Base-by-base conservation (phyloP, 2,329 filamentous ascomycete species). In the Fusarium pseudograminearum region DNA sequence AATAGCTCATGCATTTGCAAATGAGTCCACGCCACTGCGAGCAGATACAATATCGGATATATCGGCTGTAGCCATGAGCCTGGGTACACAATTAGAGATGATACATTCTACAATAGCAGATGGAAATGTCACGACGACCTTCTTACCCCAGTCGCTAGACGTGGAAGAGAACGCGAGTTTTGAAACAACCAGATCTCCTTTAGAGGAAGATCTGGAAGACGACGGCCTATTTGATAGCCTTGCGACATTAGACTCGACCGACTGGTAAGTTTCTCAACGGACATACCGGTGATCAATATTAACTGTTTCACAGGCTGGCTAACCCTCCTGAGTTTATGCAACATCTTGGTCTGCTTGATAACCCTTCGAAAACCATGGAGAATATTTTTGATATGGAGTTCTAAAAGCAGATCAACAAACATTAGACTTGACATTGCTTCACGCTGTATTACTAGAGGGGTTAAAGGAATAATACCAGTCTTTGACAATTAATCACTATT, bases 311-410 rank as follows among this genome's bases (percentile, higher is more conserved):
- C 20, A 63, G 60, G 57, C 16, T 62, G 15, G 60, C 60, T 0
- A 63, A 63, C 9, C 60, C 60, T 11, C 48, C 57, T 12, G 57
- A 63, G 16, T 63, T 63, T 14, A 63, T 63, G 57, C 57, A 62
- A 18, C 60, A 63, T 4, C 57, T 63, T 11, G 60, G 60, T 6
- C 22, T 62, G 6, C 57, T 63, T 7, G 60, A 63, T 1, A 45
- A 62, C 7, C 20, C 41, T 1, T 30, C 60, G 1, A 28, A 3
- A 2, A 34, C 31, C 9, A 14, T 63, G 3, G 60, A 62, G 7
- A 30, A 30, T 2, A 41, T 63, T 2, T 62, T 63, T n/a, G 30
- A 62, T 9, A 61, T 61, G 57, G 59, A 36, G 3, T 46, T 40
- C 7, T 61, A 30, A 20, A 16, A 7, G 28, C n/a, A 3, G 22